A percentile compares a stretch with the other conserved stretches of the same genome.
Evolutionary conservation across 495 filamentous ascomycete species (phyloP).

Genomic region (Astrothelium macrocarpum): DNA sequence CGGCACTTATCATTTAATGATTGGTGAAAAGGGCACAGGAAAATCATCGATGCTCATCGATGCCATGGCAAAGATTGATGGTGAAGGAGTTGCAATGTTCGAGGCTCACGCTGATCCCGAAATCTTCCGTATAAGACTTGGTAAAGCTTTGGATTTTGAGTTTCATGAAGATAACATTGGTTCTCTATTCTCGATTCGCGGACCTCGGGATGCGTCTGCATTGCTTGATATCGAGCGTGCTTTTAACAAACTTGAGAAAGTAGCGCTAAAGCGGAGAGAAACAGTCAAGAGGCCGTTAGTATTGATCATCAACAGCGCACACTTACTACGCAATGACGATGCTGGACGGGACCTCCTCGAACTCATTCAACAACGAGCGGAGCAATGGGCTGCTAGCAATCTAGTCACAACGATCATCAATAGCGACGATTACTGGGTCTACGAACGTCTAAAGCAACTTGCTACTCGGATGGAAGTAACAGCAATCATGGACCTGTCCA

Average conservation of each 20-base stretch:
- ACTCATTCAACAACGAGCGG: slow-evolving; percentile 88
- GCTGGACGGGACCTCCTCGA: slow-evolving; percentile 86
- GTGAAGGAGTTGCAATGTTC: slow-evolving; percentile 81
- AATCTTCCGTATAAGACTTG: slow-evolving; percentile 84
- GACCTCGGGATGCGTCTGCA: slow-evolving; percentile 82
- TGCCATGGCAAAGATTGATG: slow-evolving; percentile 83
- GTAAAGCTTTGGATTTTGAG: slow-evolving; percentile 90
- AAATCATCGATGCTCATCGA: slow-evolving; percentile 94
- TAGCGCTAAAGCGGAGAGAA: slow-evolving; percentile 56
- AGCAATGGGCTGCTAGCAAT: slow-evolving; percentile 86
- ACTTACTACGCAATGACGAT: slow-evolving; percentile 82
- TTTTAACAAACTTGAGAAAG: slow-evolving; percentile 95
- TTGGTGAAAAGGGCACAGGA: slow-evolving; percentile 93
- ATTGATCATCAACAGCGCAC: slow-evolving; percentile 83
- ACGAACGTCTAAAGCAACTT: slow-evolving; percentile 82
- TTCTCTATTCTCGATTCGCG: slow-evolving; percentile 84
- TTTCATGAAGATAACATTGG: slow-evolving; percentile 91
- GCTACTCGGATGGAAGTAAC: slow-evolving; percentile 88
- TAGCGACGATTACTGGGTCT: slow-evolving; percentile 96
- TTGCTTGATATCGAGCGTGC: slow-evolving; percentile 91
- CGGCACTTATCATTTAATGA: slow-evolving; percentile 86
- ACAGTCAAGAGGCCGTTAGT: slow-evolving; percentile 59
- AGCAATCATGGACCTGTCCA: slow-evolving; percentile 69
- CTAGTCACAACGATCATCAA: slow-evolving; percentile 87
- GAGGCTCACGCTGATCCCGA: slow-evolving; percentile 93